phyloP scores from a whole-genome alignment of 164 flowering plant species.

The Magnolia officinalis region DNA sequence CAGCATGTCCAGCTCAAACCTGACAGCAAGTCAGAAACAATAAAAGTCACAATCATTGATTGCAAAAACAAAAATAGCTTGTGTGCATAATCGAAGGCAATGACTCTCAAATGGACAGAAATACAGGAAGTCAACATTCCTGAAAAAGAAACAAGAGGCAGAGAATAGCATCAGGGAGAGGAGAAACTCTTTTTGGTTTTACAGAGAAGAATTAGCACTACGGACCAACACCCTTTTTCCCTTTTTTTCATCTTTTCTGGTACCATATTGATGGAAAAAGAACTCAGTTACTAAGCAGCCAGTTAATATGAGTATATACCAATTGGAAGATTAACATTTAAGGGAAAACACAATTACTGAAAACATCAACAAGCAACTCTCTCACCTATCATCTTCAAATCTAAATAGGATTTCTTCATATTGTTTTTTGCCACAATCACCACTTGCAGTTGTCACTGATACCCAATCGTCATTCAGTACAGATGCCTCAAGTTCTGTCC shows the following conservation, averaged over 20 bases:
- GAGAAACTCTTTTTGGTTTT: too few relatives aligned
- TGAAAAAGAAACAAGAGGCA: too few relatives aligned
- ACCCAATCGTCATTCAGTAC: slow-evolving; percentile 97
- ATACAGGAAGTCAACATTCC: too few relatives aligned
- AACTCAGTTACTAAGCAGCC: neutral
- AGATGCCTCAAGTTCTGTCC: slow-evolving; percentile 69
- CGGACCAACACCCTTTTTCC: too few relatives aligned
- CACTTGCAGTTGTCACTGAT: slow-evolving; percentile 96
- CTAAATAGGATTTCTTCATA: slow-evolving; percentile 97
- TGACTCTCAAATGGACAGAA: too few relatives aligned
- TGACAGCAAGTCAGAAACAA: slow-evolving; percentile 22
- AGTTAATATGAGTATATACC: too few relatives aligned
- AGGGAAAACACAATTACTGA: neutral
- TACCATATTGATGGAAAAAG: too few relatives aligned
- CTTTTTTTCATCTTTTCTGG: too few relatives aligned
- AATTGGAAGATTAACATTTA: too few relatives aligned
- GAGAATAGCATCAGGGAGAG: too few relatives aligned
- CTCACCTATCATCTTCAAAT: slow-evolving; percentile 96
- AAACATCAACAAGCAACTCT: neutral
- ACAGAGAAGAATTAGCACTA: too few relatives aligned
- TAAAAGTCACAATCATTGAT: neutral
- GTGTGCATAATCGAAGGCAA: too few relatives aligned
- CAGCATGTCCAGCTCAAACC: slow-evolving; percentile 97
- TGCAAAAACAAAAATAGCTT: neutral
- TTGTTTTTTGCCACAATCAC: slow-evolving; percentile 93